Conservation (phyloP, 768 basidiomycete genomes). For the Auricularia sp. region DNA sequence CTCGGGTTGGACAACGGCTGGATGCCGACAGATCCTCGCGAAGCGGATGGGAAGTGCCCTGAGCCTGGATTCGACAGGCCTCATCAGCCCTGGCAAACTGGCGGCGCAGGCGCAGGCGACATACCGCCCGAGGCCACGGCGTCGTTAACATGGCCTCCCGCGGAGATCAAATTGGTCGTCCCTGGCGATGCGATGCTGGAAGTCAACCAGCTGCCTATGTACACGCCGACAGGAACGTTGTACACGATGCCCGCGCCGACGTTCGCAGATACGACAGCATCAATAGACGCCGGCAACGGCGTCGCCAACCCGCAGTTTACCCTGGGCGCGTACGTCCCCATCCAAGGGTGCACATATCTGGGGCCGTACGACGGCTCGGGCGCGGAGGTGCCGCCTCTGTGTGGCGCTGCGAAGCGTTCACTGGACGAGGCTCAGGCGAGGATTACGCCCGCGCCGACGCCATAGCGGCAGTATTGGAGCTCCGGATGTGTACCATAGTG, state of each 20-base stretch:
- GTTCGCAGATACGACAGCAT: constrained; percentile 30
- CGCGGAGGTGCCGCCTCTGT: constrained; percentile 42
- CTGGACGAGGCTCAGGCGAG: not conserved
- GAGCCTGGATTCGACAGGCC: constrained; percentile 41
- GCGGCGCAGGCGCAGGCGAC: constrained; percentile 59
- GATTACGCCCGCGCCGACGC: not conserved
- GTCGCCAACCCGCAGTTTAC: constrained; percentile 75
- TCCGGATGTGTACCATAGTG: no score
- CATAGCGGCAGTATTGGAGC: no score
- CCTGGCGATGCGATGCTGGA: not conserved
- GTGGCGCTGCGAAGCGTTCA: constrained; percentile 23
- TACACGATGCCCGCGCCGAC: constrained; percentile 58
- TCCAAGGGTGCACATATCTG: constrained; percentile 71
- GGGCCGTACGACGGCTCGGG: constrained; percentile 65
- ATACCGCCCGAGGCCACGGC: constrained; percentile 47
- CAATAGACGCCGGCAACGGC: constrained; percentile 31
- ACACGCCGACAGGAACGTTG: constrained; percentile 59
- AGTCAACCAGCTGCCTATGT: constrained; percentile 34
- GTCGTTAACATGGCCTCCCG: constrained; percentile 60
- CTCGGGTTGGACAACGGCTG: constrained; percentile 86
- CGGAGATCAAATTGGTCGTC: constrained; percentile 38
- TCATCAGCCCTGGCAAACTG: constrained; percentile 64
- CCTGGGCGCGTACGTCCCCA: constrained; percentile 45
- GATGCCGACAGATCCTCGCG: constrained; percentile 85
- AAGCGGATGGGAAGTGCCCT: constrained; percentile 64